phyloP scores from a whole-genome alignment of 768 basidiomycete species.

The Coprinellus aureogranulatus region DNA sequence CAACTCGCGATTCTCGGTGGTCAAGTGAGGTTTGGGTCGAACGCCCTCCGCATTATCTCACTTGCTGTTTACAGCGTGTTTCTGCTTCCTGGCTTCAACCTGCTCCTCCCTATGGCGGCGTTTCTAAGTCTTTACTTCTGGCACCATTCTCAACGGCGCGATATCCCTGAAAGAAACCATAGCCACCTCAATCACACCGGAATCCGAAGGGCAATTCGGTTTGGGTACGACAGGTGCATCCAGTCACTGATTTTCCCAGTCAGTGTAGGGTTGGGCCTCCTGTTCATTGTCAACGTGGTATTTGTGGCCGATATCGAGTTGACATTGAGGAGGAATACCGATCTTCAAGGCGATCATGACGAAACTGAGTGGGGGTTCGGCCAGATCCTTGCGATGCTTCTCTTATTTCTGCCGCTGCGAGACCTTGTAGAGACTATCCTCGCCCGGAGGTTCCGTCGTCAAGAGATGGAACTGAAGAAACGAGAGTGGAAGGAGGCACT shows the following conservation, averaged over 20 bases:
- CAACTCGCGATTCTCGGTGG: slow-evolving; percentile 1
- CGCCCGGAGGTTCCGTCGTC: background rate
- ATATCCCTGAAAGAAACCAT: background rate
- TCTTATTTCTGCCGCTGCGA: slow-evolving; percentile 9
- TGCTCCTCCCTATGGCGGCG: background rate
- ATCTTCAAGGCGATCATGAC: background rate
- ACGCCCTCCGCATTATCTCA: background rate
- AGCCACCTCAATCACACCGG: background rate
- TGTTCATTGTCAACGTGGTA: slow-evolving; percentile 5
- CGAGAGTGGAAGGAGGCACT: background rate
- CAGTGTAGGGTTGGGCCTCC: background rate
- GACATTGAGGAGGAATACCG: background rate
- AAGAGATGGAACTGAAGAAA: background rate
- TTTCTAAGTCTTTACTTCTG: background rate
- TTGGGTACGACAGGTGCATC: background rate
- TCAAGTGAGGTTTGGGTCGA: background rate
- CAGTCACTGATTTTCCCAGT: background rate
- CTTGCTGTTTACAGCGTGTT: slow-evolving; percentile 1
- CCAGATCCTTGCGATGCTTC: slow-evolving; percentile 4
- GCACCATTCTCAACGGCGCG: background rate
- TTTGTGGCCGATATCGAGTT: slow-evolving; percentile 7
- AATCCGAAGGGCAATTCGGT: background rate
- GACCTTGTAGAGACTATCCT: background rate
- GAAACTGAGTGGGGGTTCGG: slow-evolving; percentile 9
- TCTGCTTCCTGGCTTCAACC: slow-evolving; percentile 3